Conservation (phyloP, 306 rosid species). For the Citrullus amarus region DNA sequence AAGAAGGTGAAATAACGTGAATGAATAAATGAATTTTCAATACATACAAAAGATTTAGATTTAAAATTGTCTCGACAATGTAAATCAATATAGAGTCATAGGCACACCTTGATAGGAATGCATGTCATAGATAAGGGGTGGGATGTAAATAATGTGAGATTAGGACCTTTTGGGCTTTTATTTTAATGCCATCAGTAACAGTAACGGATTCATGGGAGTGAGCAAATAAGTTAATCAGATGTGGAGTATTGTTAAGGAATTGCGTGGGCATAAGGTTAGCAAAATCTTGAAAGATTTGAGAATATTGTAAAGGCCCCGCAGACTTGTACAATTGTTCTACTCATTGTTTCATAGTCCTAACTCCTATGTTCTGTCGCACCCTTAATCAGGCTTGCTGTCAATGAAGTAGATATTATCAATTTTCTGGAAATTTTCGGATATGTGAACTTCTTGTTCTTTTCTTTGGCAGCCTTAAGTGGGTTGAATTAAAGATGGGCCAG, state of each 20-base stretch:
- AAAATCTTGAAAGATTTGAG: background rate
- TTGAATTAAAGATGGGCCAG: conserved; percentile 83
- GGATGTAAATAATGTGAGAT: background rate
- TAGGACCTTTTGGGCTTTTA: background rate
- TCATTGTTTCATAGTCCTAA: background rate
- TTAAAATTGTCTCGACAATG: background rate
- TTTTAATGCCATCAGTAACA: background rate
- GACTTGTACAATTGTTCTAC: background rate
- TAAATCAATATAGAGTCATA: background rate
- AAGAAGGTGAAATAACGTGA: background rate
- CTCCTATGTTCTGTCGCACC: background rate
- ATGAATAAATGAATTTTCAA: background rate
- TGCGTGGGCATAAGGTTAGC: background rate
- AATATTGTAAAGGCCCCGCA: background rate
- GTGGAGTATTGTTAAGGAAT: background rate
- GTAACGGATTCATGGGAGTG: background rate
- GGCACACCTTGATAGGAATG: background rate
- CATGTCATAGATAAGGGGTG: background rate
- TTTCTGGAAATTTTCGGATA: background rate
- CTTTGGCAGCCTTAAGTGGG: conserved; percentile 78
- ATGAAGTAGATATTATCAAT: background rate
- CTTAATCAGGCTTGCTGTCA: background rate
- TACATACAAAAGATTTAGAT: background rate
- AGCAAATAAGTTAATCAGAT: background rate
- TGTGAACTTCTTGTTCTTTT: background rate